Conservation (phyloP, 2,329 filamentous ascomycete species). For the Phialophora expanda region DNA sequence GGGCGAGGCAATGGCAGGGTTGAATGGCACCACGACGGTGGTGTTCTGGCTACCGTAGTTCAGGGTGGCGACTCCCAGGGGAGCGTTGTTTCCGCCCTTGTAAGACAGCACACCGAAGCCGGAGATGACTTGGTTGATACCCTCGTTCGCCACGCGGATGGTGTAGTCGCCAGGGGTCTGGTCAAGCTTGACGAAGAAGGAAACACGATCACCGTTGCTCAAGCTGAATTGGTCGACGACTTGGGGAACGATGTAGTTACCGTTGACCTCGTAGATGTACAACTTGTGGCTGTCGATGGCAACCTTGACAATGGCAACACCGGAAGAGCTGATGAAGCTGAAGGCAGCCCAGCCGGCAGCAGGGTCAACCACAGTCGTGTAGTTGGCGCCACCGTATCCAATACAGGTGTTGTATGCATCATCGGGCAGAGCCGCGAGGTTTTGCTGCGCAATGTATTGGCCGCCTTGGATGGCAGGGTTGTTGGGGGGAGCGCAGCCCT, state of each 20-base stretch:
- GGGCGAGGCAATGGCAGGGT: slow-evolving; percentile 51
- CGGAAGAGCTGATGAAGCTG: slow-evolving; percentile 48
- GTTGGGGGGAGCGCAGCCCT: slow-evolving; percentile 46
- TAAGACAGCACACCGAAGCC: slow-evolving; percentile 59
- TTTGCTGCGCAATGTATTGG: slow-evolving; percentile 45
- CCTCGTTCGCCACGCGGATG: slow-evolving; percentile 57
- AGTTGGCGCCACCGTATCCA: slow-evolving; percentile 33
- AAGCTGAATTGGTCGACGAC: slow-evolving; percentile 45
- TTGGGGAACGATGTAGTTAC: slow-evolving; percentile 50
- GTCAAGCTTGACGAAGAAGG: slow-evolving; percentile 51
- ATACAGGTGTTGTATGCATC: slow-evolving; percentile 50
- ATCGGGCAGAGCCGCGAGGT: slow-evolving; percentile 50
- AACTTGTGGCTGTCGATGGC: slow-evolving; percentile 54
- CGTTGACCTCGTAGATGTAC: slow-evolving; percentile 53
- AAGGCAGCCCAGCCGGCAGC: slow-evolving; percentile 45
- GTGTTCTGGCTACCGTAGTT: slow-evolving; percentile 55
- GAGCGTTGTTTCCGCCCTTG: slow-evolving; percentile 34
- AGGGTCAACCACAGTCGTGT: slow-evolving; percentile 45
- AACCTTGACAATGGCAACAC: slow-evolving; percentile 44
- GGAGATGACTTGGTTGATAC: slow-evolving; percentile 60
- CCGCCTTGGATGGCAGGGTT: slow-evolving; percentile 35
- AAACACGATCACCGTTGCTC: slow-evolving; percentile 49
- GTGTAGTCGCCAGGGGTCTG: slow-evolving; percentile 48
- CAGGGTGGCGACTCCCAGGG: slow-evolving; percentile 53
- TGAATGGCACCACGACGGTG: slow-evolving; percentile 52